Evolutionary conservation across 306 rosid species (phyloP).

Genomic region (Medicago arabica): DNA sequence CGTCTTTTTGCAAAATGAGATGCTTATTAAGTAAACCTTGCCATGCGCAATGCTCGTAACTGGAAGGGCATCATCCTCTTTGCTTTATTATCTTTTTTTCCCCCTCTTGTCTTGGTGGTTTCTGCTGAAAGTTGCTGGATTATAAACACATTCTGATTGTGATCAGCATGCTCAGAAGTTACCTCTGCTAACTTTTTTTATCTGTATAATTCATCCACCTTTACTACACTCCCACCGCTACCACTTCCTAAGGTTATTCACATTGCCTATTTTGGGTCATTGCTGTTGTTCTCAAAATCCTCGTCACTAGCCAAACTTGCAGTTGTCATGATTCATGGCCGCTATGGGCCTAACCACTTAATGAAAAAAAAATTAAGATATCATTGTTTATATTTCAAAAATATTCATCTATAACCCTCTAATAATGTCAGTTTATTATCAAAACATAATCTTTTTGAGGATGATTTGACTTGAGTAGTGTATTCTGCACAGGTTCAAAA

Average conservation of each 20-base stretch:
- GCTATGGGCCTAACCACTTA: background rate
- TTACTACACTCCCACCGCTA: background rate
- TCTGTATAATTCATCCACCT: background rate
- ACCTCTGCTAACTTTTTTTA: background rate
- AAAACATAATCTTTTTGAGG: slow-evolving; percentile 24
- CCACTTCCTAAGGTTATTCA: slow-evolving; percentile 14
- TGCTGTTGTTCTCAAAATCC: background rate
- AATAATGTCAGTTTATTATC: slow-evolving; percentile 19
- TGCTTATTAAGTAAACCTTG: slow-evolving; percentile 8
- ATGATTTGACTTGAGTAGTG: slow-evolving; percentile 41
- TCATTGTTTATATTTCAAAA: slow-evolving; percentile 12
- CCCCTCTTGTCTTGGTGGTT: background rate
- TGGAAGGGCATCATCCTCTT: background rate
- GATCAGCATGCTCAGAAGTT: slow-evolving; percentile 1
- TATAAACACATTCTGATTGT: slow-evolving; percentile 13
- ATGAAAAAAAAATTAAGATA: slow-evolving; percentile 12
- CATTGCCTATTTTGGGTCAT: background rate
- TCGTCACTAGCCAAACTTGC: background rate
- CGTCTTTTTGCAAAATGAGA: slow-evolving; percentile 1
- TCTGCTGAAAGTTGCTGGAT: slow-evolving; percentile 24
- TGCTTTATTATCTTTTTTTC: slow-evolving; percentile 14
- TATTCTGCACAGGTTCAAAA: slow-evolving; percentile 66
- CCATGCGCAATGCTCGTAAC: background rate
- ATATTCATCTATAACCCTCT: background rate
- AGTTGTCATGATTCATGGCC: background rate